Base-by-base conservation (phyloP, 2,329 filamentous ascomycete genomes). In the Alternaria brassicicola region DNA sequence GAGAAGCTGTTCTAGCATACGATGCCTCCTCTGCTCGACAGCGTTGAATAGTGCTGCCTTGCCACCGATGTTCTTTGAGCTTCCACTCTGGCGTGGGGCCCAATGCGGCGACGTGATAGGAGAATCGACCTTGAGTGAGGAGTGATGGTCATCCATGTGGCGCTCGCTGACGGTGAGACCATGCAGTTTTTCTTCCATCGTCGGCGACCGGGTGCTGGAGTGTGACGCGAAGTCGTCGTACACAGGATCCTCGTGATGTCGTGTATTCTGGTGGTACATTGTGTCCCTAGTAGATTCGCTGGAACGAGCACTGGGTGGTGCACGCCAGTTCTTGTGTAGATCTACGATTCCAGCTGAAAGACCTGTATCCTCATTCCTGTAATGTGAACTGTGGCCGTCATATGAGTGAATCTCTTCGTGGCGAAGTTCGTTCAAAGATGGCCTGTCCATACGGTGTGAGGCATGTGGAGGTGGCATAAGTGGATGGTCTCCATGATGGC, bases 11-110 rank as follows among this genome's bases (percentile, higher is more conserved):
- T 74, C 71, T 12, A 76, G 65, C 12, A 85, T 85, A 10, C 87
- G 86, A 60, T 90, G 89, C 75, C 89, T 88, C 63, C 88, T 80
- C 4, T 90, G 81, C 49, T 83, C 83, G 0, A 86, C 85, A 3
- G 83, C 86, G 21, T 85, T 84, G 81, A 82, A 15, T 75, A 81
- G 61, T 23, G 67, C 76, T 25, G 67, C 66, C 56, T 76, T 78
- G 8, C 77, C 73, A 31, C 71, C 72, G 13, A 71, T 63, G 21
- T 71, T 61, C 43, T 73, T 71, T 6, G 73, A 72, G 12, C 65
- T 62, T 7, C 62, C 56, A 6, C 55, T 56, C 23, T 72, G 68
- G 42, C 73, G 61, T 9, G 68, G 63, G 10, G 57, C 51, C 67
- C 66, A 71, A 15, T 59, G 54, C 19, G 62, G 52, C 23, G 63